These are phyloP conservation scores for Termitomyces sp. DNA, from an alignment of 768 basidiomycete species.

Conservation along the genomic window DNA sequence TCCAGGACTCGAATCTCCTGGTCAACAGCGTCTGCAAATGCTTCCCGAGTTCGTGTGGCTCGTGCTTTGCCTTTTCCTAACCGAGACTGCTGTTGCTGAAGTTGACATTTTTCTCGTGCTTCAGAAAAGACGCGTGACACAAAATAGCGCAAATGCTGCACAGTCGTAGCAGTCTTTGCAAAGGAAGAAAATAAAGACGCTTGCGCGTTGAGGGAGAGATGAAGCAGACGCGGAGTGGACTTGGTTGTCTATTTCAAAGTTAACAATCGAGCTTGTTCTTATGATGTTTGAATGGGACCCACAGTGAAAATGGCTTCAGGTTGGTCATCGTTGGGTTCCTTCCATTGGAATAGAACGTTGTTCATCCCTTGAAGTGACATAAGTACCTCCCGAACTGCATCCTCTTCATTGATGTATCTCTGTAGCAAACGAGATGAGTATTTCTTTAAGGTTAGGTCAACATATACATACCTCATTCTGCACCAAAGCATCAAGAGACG, in stretches of 20 bases:
- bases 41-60: conserved; percentile 68
- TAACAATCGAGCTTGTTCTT: not conserved
- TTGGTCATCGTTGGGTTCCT: conserved; percentile 19
- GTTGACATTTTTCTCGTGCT: not conserved
- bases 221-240: conserved; percentile 59
- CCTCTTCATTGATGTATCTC: conserved; percentile 72
- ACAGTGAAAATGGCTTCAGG: conserved; percentile 27
- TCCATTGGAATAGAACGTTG: conserved; percentile 53
- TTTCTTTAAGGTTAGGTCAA: not conserved
- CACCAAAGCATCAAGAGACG: conserved; percentile 17
- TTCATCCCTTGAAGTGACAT: conserved; percentile 73
- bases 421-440: conserved; percentile 23
- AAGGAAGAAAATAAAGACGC: conserved; percentile 62
- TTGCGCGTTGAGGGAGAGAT: conserved; percentile 67
- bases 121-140: conserved; percentile 7
- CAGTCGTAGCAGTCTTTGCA: conserved; percentile 54
- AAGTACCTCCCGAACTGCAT: conserved; percentile 75
- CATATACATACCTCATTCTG: conserved; percentile 18
- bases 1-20: conserved; percentile 57
- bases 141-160: conserved; percentile 12
- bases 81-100: conserved; percentile 4
- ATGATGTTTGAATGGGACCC: conserved; percentile 5
- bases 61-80: conserved; percentile 17
- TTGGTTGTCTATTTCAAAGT: conserved; percentile 39
- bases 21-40: conserved; percentile 76